Base-by-base conservation (phyloP, 345 rosid species). In the Brassica cretica region DNA sequence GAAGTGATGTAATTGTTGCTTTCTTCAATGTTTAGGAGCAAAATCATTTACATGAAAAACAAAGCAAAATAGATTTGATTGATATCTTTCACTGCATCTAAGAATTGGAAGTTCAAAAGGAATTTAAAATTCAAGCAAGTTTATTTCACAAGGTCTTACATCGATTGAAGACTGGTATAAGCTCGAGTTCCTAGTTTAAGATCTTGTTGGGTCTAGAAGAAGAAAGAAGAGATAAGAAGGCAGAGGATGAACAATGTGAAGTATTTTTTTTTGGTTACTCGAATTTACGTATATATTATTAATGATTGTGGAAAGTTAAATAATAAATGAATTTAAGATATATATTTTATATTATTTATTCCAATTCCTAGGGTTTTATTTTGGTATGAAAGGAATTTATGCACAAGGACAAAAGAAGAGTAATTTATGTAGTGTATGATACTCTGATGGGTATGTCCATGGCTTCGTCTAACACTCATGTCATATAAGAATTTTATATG, bases 301-400 rank as follows among this genome's bases (percentile, higher is more conserved):
- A 19, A 19, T 19, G 21, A 19, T 19, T 19, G 21, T 19, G 21
- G 46, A 21, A 11, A 68, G 60, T 64, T 64, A 60, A 72, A 78
- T 68, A 73, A 61, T 60, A 73, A 72, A 64, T 32, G 15, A 59
- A 21, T 59, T 61, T 24, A 2, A 11, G 8, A 60, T 61, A 61
- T 39, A 18, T 64, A 49, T 64, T 51, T 58, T 64, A 16, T 62
- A 19, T 56, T 27, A 21, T 49, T 2, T 78, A 73, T 68, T 72
- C 59, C 35, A 61, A 18, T 78, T 53, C 9, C 78, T 79, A 79
- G 82, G 82, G 82, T 25, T 78, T 78, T 59, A 3, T 68, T 55
- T 66, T 64, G 74, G 82, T 79, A 79, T 79, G 71, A 79, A 74
- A 68, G 78, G 82, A 79, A 79, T 79, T 79, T 79, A 68, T 73